Conservation (phyloP, 805 yeast species). For the Lipomyces yamanashiensis region DNA sequence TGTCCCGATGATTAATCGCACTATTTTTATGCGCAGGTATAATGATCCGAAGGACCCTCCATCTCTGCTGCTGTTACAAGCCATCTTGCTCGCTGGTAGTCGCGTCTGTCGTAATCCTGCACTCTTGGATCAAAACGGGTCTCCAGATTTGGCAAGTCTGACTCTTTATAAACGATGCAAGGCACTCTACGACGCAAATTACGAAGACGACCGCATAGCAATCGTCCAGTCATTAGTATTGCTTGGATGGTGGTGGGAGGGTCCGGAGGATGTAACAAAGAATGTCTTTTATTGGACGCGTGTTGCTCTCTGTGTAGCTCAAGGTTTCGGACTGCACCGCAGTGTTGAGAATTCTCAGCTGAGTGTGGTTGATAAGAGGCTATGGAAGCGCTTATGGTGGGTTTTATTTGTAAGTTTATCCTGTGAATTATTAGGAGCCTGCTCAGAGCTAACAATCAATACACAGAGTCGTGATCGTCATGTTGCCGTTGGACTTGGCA, state of each 20-base stretch:
- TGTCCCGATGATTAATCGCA: conserved; percentile 68
- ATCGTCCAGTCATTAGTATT: conserved; percentile 65
- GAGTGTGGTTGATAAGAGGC: conserved; percentile 50
- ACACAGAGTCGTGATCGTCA: conserved; percentile 58
- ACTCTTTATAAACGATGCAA: conserved; percentile 74
- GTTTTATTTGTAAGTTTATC: conserved; percentile 55
- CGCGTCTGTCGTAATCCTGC: conserved; percentile 61
- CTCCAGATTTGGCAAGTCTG: conserved; percentile 57
- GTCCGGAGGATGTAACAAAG: conserved; percentile 69
- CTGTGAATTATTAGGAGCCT: no score
- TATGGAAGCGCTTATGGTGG: conserved; percentile 80
- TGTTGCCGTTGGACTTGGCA: conserved; percentile 72
- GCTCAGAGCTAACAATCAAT: background rate
- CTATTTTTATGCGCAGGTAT: conserved; percentile 63
- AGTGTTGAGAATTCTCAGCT: conserved; percentile 48
- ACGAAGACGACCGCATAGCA: conserved; percentile 66
- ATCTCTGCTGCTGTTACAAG: conserved; percentile 66
- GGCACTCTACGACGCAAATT: conserved; percentile 70
- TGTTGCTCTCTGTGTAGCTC: conserved; percentile 70
- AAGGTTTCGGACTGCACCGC: conserved; percentile 72
- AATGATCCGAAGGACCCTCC: conserved; percentile 62
- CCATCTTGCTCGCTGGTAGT: conserved; percentile 71
- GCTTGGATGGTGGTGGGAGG: conserved; percentile 73
- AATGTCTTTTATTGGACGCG: conserved; percentile 73
- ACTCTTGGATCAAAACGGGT: conserved; percentile 52